Conservation (phyloP, 1,284 basidiomycete species). For the Malassezia dermatis region DNA sequence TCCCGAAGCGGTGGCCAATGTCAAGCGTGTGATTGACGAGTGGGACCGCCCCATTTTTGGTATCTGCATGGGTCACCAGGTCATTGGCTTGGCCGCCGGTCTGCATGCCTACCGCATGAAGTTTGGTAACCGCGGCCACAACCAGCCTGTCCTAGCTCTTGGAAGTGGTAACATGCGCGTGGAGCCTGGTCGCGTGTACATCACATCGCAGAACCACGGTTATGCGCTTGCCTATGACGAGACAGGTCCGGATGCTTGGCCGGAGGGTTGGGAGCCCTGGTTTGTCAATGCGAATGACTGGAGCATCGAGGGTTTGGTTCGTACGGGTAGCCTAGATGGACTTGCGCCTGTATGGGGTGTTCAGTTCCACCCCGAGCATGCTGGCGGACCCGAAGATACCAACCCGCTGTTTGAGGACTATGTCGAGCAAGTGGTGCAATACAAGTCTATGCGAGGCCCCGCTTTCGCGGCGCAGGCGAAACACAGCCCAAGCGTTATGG, state of each 20-base stretch:
- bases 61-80: constrained; percentile 76
- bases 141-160: constrained; percentile 90
- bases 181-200: constrained; percentile 89
- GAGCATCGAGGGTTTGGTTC: constrained; percentile 42
- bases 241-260: constrained; percentile 30
- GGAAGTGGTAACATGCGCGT: constrained; percentile 73
- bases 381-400: constrained; percentile 45
- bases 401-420: constrained; percentile 45
- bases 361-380: constrained; percentile 47
- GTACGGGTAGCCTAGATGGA: constrained; percentile 17
- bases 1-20: constrained; percentile 70
- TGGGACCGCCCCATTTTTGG: constrained; percentile 93
- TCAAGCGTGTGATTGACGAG: constrained; percentile 63
- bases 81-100: constrained; percentile 93
- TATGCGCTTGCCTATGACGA: constrained; percentile 31
- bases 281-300: constrained; percentile 47
- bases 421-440: constrained; percentile 36
- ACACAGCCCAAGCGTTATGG: not conserved
- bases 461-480: constrained; percentile 2
- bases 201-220: constrained; percentile 62
- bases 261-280: constrained; percentile 43
- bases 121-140: constrained; percentile 98
- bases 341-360: constrained; percentile 41
- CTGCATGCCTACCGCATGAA: constrained; percentile 93
- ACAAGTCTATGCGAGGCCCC: constrained; percentile 25